Evolutionary conservation across 306 rosid species (phyloP), one percentile per base, ranked within the genome.

Genomic region (Dalbergia cochinchinensis): DNA sequence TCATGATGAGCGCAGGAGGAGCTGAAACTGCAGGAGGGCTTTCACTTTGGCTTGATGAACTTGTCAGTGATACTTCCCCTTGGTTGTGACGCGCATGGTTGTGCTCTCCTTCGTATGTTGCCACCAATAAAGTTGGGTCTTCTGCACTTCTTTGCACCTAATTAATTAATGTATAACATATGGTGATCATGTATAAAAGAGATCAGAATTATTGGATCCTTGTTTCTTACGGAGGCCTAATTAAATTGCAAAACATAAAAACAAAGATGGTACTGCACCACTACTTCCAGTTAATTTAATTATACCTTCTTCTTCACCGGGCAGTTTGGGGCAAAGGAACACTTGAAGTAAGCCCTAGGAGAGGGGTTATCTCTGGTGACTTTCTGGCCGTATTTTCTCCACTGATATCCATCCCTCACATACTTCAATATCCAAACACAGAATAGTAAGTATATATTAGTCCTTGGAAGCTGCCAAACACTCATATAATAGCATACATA

Each of bases 381-480:
- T 85, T 95, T 95, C 73, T 95, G 98, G 18, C 99, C 99, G 44
- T 95, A 95, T 76, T 95, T 95, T 55, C 99, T 90, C 99, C 99
- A 95, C 8, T 95, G 98, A 80, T 91, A 91, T 81, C 98, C 97
- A 82, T 95, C 99, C 60, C 87, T 90, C 88, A 95, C 96, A 65
- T 80, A 76, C 97, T 94, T 72, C 76, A 63, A 69, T 34, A 47
- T 3, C 66, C 76, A 26, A 26, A 47, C 77, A 47, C 7, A 59
- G 31, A 26, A 26, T 26, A n/a, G n/a, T n/a, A 26, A 26, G 31
- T 26, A 26, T 26, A 26, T 26, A 2, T 26, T 26, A 26, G 31
- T 26, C 31, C 31, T 26, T 26, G 31, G 31, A 26, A 26, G 31
- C 31, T 26, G 31, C 31, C 31, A 26, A 26, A 26, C 31, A 26